Evolutionary conservation across 2,329 filamentous ascomycete genomes (phyloP).

Genomic region (Dactylellina leptospora): DNA sequence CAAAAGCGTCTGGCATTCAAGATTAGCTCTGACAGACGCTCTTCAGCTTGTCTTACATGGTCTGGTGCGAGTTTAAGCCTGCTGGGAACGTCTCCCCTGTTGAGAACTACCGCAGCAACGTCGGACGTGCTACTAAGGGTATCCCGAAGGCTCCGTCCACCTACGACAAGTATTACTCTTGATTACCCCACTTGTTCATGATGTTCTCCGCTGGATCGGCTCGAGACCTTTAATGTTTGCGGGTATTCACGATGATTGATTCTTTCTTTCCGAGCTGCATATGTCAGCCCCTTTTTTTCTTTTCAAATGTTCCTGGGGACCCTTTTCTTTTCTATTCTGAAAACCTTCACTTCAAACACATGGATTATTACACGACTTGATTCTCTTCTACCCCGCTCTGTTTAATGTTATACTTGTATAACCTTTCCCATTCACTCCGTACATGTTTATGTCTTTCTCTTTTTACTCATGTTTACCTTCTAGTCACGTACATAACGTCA

Average conservation of each 20-base stretch:
- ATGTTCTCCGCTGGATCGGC: slow-evolving; percentile 7
- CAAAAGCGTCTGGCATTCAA: background rate
- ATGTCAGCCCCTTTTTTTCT: background rate
- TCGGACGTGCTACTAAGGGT: slow-evolving; percentile 14
- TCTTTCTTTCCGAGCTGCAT: background rate
- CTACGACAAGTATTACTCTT: slow-evolving; percentile 36
- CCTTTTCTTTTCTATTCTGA: background rate
- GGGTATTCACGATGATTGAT: background rate
- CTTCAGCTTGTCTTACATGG: slow-evolving; percentile 38
- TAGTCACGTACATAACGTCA: background rate
- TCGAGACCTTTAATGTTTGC: too few relatives aligned
- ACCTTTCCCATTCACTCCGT: background rate
- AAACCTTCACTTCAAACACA: background rate
- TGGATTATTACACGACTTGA: background rate
- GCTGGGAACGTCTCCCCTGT: slow-evolving; percentile 40
- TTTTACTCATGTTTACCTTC: background rate
- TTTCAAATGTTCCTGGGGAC: background rate
- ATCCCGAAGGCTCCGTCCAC: slow-evolving; percentile 44
- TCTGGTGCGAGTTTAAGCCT: slow-evolving; percentile 47
- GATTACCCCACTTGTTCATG: background rate
- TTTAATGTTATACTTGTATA: slow-evolving; percentile 8
- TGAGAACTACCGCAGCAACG: slow-evolving; percentile 26
- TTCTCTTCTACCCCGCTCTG: slow-evolving; percentile 2
- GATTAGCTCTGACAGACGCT: background rate
- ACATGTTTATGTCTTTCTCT: too few relatives aligned